Evolutionary conservation across 768 basidiomycete genomes (phyloP), one percentile per base, ranked within the genome.

Genomic region (Boletus rubropictus): DNA sequence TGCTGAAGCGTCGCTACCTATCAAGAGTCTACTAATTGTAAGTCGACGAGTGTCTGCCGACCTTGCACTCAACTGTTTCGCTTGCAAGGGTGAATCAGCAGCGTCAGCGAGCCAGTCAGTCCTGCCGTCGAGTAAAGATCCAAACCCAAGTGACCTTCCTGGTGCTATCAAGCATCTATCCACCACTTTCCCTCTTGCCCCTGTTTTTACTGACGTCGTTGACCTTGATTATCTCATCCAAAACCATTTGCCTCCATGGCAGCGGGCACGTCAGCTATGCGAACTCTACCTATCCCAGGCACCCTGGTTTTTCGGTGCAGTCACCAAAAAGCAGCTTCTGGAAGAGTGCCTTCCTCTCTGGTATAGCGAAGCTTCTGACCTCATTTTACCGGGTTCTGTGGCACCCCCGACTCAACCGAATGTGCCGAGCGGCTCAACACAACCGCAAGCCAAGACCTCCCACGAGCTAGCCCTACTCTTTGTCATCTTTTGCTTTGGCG

Each of bases 301-400:
- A 3, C 81, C 83, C 0, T 89, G 86, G 86, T 86, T 87, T 59
- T 86, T 85, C 48, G 81, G 84, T 18, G 81, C 84, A 2, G 78
- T 88, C 31, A 81, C 81, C 3, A 69, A 72, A 36, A 70, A 69
- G 14, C 85, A 89, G 51, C 64, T 85, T 8, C 63, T 77, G n/a
- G 79, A 84, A 46, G 82, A 84, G 49, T 64, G 79, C 15, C 66
- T 85, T n/a, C 83, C 83, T 14, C 54, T 77, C 35, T 84, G 80
- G 79, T 86, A 82, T 49, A 63, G 62, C n/a, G 81, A 77, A 52
- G 77, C 75, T 3, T 61, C 34, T 51, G 63, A 41, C 50, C 66
- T 54, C 44, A 34, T 51, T 15, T 43, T 49, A 42, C 57, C 58
- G 5, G 62, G 62, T 17, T 54, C 67, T 10, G 56, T 66, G 9